phyloP scores from a whole-genome alignment of 371 early-diverging fungal species.

The Mucor circinelloides region DNA sequence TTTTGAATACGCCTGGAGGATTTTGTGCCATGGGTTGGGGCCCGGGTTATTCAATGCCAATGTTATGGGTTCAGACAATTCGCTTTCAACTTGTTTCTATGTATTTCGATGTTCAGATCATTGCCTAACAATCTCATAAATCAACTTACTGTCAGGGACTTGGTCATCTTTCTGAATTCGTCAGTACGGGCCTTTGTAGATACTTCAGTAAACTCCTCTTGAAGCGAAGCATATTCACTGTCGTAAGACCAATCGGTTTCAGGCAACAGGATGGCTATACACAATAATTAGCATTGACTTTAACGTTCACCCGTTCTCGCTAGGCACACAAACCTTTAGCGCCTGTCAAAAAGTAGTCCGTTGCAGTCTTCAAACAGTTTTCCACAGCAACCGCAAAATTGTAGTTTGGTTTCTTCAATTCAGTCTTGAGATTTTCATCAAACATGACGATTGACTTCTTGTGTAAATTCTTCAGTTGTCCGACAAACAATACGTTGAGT shows the following conservation, averaged over 20 bases:
- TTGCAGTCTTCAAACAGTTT: conserved; percentile 44
- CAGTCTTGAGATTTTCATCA: conserved; percentile 38
- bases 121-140: not conserved
- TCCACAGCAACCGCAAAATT: conserved; percentile 59
- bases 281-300: not conserved
- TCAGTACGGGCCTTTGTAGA: conserved; percentile 70
- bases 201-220: conserved; percentile 66
- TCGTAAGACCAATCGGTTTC: conserved; percentile 81
- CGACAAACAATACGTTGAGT: conserved; percentile 76
- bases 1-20: conserved; percentile 60
- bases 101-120: not conserved
- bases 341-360: conserved; percentile 20
- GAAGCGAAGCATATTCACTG: conserved; percentile 66
- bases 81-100: conserved; percentile 63
- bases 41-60: conserved; percentile 71
- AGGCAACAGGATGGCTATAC: conserved; percentile 50
- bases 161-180: conserved; percentile 80
- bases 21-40: conserved; percentile 73
- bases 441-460: conserved; percentile 72
- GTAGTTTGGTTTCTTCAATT: conserved; percentile 44
- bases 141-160: conserved; percentile 35
- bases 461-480: conserved; percentile 86
- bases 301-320: not conserved
- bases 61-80: conserved; percentile 74
- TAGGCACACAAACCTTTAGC: conserved; percentile 21